Evolutionary conservation across 345 rosid genomes (phyloP), one percentile per base, ranked within the genome.

Genomic region (Anastatica hierochuntica): DNA sequence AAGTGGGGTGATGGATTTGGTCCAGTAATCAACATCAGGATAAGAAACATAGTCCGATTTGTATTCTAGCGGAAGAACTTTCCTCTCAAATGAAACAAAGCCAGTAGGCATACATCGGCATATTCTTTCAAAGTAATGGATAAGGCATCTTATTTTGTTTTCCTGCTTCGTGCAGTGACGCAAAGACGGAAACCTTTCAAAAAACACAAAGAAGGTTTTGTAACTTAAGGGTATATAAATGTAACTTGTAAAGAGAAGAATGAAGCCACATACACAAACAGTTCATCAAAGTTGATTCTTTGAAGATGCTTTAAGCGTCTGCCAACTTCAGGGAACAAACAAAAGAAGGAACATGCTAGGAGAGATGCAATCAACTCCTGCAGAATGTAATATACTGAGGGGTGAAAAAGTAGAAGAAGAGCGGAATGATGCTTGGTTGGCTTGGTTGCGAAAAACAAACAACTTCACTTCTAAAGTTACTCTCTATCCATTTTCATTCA

Each of bases 21-120:
- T 62, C 98, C 98, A 86, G 42, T 67, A 72, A n/a, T 76, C 75
- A 60, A 75, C 63, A 45, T 51, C 23, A 1, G 88, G 90, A 60
- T 72, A 79, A 62, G 88, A 56, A 61, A 70, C 23, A 44, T 4
- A 45, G 36, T 41, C 14, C 60, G 72, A 63, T 66, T 16, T 41
- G 56, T 48, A 13, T 43, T 64, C 76, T 17, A 60, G 26, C 0
- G 72, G 67, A 64, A 87, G 96, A 58, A 80, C 60, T 74, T 86
- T 90, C 48, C 87, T 70, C 79, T 90, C 95, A 72, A 84, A 90
- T 10, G 96, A 87, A 31, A 90, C 81, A 66, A 67, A 69, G 21
- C 96, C 98, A 14, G 24, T 43, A 17, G 98, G 96, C 69, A 76
- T 69, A 50, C 17, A 48, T n/a, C 60, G 67, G 60, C 79, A 73